A percentile compares a stretch with the other conserved stretches of the same genome.
Conservation (phyloP, 202 grass and related monocot genomes). For the Cymbopogon flexuosus region DNA sequence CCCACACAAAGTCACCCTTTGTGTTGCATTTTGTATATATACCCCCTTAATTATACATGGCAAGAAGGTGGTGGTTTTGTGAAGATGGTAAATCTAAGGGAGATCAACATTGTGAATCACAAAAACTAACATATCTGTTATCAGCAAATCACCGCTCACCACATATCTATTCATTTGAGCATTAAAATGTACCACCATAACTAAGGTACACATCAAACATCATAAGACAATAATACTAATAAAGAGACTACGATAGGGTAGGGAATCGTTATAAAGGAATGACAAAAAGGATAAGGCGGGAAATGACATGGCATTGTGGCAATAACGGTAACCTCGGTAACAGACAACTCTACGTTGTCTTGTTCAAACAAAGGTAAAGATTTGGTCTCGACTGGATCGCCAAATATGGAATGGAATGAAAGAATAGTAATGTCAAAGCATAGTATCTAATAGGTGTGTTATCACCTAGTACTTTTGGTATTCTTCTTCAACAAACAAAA, state of each 20-base stretch:
- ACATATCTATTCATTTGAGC: neutral
- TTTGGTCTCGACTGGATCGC: neutral
- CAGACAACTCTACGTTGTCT: neutral
- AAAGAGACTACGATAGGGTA: neutral
- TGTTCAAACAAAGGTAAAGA: neutral
- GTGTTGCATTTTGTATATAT: neutral
- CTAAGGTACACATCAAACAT: neutral
- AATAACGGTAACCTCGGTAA: neutral
- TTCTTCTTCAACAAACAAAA: neutral
- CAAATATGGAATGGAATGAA: neutral
- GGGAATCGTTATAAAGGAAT: neutral
- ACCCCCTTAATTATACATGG: neutral
- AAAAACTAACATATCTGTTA: neutral
- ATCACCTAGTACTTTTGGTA: neutral
- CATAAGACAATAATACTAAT: neutral
- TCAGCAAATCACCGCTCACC: neutral
- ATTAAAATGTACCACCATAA: neutral
- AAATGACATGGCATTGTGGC: neutral
- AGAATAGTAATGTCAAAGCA: neutral
- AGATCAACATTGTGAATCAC: neutral
- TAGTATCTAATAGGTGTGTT: neutral
- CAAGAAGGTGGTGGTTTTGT: neutral
- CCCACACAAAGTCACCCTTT: neutral
- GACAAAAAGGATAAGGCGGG: neutral
- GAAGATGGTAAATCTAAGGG: neutral